Base-by-base conservation (phyloP, 805 yeast species). In the Monosporozyma solicola region DNA sequence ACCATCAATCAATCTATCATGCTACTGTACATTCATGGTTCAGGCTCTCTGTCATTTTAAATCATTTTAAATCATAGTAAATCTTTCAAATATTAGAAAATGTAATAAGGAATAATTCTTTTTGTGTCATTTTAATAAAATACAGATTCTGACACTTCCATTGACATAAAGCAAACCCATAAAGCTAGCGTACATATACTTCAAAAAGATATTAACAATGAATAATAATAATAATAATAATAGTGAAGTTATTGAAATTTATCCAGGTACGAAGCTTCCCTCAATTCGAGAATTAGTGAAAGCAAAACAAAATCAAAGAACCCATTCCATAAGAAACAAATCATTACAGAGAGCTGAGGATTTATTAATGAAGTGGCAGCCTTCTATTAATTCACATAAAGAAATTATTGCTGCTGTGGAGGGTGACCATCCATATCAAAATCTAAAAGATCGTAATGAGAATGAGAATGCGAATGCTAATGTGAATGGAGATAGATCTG, bases 391-490 rank as follows among this genome's bases (percentile, higher is more conserved):
- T 3, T 61, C 61, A 22, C 59, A 61, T 49, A 54, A 51, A 11
- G 66, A 67, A 13, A 57, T 68, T 1, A 47, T 61, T 0, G 55
- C 58, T 51, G 65, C 60, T 5, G 52, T 65, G 10, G 62, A 62
- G 11, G 69, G 66, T 8, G 53, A 48, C 2, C 69, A 63, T 51
- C 69, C 70, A 6, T 65, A 59, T 48, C 70, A 66, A 50, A 27
- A 20, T 11, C 4, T 32, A 11, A 33, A 43, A 13, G 41, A 47
- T 9, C 32, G 29, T n/a, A 11, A 22, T 39, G 27, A 39, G 25
- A 29, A 39, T 27, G 24, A 8, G 6, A 31, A 16, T n/a, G 25
- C 13, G 8, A 29, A 27, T 27, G 29, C 29, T 1, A 29, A 22
- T 16, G 31, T 2, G 20, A 20, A 27, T 27, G 29, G 7, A 6